Base-by-base conservation (phyloP, 495 filamentous ascomycete species). In the Oidiodendron maius region DNA sequence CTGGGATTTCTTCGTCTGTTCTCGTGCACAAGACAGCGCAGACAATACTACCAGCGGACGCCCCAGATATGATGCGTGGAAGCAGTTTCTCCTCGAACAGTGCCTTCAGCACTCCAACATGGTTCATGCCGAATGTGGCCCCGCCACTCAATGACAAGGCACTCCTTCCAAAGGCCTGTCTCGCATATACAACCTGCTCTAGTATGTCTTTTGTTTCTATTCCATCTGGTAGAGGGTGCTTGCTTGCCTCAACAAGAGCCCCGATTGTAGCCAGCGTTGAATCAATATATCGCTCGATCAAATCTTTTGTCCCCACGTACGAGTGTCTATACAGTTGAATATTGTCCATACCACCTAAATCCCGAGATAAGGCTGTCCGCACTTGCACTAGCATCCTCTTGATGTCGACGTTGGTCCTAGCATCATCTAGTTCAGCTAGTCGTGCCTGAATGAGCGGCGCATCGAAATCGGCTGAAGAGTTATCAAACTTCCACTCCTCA, bases 71-170 rank as follows among this genome's bases (percentile, higher is more conserved):
- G 60, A 97, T 93, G 16, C 90, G 81, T 6, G 91, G 91, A 2
- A 96, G 76, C 3, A 95, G 71, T 1, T 76, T 77, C 13, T 77
- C 68, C 60, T 94, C 80, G 61, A 77, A 90, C 13, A 97, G 74
- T 4, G 85, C 75, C 57, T 95, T 95, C 52, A 96, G 68, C n/a
- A 96, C 91, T 2, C 91, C 91, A 51, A 96, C 85, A 63, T 97
- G 91, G 40, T 86, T 87, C 91, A 97, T 96, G 21, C 91, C 91
- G 64, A 95, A 91, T 0, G 89, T 96, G 0, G 85, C 91, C 8
- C 91, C 91, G 13, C 91, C 91, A 12, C 89, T 95, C 16, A 96
- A 73, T 2, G 95, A 71, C 46, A 96, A 66, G 0, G 91, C 91
- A 52, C 85, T 95, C 43, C 91, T 76, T 10, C 91, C 91, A 63